A percentile compares a stretch with the other conserved stretches of the same genome.
phyloP scores from a whole-genome alignment of 768 basidiomycete genomes.

The Tricholoma sp. region DNA sequence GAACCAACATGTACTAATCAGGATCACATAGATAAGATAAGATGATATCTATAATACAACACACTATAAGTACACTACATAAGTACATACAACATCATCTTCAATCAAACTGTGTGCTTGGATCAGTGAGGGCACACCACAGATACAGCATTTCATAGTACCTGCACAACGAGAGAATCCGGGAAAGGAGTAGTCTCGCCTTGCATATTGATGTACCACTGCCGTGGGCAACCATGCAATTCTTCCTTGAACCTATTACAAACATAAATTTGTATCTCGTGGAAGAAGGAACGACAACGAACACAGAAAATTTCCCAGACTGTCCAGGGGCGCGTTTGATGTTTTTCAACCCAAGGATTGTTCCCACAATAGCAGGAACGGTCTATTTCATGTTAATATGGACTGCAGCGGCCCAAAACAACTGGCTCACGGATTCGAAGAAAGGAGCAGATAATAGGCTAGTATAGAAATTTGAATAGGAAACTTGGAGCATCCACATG shows the following conservation, averaged over 20 bases:
- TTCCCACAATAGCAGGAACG: conserved; percentile 37
- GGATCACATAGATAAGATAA: conserved; percentile 20
- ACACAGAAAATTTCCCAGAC: conserved; percentile 37
- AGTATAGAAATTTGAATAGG: background rate
- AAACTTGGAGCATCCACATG: conserved; percentile 1
- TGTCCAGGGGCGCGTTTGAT: conserved; percentile 32
- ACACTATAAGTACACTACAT: background rate
- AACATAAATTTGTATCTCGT: background rate
- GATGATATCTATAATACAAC: background rate
- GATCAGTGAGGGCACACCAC: background rate
- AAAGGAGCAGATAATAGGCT: conserved; percentile 32
- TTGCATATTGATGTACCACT: conserved; percentile 29
- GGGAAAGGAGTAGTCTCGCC: conserved; percentile 39
- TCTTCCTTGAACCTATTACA: conserved; percentile 29
- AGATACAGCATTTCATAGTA: conserved; percentile 8
- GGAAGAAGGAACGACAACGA: conserved; percentile 3
- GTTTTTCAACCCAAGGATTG: conserved; percentile 39
- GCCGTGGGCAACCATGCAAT: conserved; percentile 25
- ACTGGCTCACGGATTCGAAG: conserved; percentile 31
- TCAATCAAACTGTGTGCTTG: background rate
- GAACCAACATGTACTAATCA: conserved; percentile 26
- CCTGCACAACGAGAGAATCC: conserved; percentile 37
- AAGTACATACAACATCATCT: background rate
- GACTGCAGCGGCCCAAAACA: background rate
- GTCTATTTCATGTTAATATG: conserved; percentile 25